These are phyloP conservation scores for Epichloe sylvatica DNA, from an alignment of 2,329 filamentous ascomycete genomes.

Conservation along the genomic window DNA sequence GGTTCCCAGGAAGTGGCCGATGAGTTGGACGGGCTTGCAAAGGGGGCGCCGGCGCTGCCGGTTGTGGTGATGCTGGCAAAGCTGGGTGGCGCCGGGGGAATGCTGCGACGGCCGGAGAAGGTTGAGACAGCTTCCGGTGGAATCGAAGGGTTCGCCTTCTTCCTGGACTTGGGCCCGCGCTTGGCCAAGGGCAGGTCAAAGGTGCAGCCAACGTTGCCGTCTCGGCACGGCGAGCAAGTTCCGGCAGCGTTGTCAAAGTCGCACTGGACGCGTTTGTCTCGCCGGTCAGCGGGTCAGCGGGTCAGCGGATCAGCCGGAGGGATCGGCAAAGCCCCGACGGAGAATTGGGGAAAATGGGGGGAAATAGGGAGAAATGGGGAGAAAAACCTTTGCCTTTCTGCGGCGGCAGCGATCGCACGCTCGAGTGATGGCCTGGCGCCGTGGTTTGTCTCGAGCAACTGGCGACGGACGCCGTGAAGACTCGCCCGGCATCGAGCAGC, in stretches of 20 bases:
- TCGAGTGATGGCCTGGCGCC: slow-evolving; percentile 13
- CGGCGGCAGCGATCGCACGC: slow-evolving; percentile 24
- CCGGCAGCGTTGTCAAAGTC: slow-evolving; percentile 12
- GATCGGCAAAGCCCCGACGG: slow-evolving; percentile 7
- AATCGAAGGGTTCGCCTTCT: slow-evolving; percentile 8
- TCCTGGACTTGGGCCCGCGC: slow-evolving; percentile 24
- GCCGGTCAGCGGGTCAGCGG: no score
- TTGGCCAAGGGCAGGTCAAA: slow-evolving; percentile 25
- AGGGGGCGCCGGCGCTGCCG: slow-evolving; percentile 1
- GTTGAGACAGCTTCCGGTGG: slow-evolving; percentile 7
- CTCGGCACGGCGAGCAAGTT: slow-evolving; percentile 20
- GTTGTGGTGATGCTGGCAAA: neutral
- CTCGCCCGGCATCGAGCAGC: slow-evolving; percentile 7
- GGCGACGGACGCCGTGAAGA: slow-evolving; percentile 8
- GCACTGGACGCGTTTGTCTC: slow-evolving; percentile 11
- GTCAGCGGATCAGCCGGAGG: neutral
- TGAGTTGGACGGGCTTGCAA: slow-evolving; percentile 9
- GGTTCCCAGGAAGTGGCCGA: slow-evolving; percentile 12
- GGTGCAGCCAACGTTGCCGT: slow-evolving; percentile 19
- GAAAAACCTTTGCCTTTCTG: slow-evolving; percentile 21
- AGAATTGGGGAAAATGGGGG: slow-evolving; percentile 1
- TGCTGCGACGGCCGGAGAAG: slow-evolving; percentile 4
- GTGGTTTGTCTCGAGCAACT: slow-evolving; percentile 5
- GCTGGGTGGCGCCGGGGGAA: neutral
- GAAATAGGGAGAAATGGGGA: neutral